These are phyloP conservation scores for Sporisorium graminicola DNA, from an alignment of 1,284 basidiomycete species.

Conservation along the genomic window DNA sequence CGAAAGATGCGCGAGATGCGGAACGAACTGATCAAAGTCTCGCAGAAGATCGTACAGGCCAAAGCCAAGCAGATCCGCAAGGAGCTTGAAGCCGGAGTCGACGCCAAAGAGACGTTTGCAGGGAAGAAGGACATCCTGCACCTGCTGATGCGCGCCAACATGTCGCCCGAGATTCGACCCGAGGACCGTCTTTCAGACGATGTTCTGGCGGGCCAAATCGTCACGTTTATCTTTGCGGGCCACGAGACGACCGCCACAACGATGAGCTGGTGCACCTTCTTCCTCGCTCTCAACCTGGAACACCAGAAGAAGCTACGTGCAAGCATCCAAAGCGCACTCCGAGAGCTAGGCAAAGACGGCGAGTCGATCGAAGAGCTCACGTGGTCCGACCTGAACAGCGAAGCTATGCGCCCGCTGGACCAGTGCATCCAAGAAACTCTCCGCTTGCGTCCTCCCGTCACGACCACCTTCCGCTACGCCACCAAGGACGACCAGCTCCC, in stretches of 20 bases:
- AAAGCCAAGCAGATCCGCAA: conserved; percentile 48
- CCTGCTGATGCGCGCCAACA: conserved; percentile 51
- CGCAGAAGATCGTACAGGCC: conserved; percentile 40
- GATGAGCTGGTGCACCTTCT: conserved; percentile 61
- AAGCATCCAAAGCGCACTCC: conserved; percentile 33
- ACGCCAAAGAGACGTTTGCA: conserved; percentile 44
- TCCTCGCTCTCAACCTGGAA: conserved; percentile 50
- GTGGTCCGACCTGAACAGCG: conserved; percentile 53
- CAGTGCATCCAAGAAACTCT: conserved; percentile 59
- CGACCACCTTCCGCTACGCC: conserved; percentile 57
- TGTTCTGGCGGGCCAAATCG: conserved; percentile 57
- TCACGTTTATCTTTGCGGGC: conserved; percentile 65
- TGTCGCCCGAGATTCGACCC: conserved; percentile 46
- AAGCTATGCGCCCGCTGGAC: conserved; percentile 60
- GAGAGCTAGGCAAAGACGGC: conserved; percentile 43
- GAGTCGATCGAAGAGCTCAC: conserved; percentile 43
- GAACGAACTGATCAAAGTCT: conserved; percentile 37
- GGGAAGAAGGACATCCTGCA: conserved; percentile 56
- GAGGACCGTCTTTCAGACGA: conserved; percentile 50
- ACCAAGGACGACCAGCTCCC: conserved; percentile 61
- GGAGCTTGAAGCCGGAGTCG: conserved; percentile 45
- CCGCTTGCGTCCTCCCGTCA: conserved; percentile 55
- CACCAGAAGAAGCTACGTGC: conserved; percentile 53
- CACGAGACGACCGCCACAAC: conserved; percentile 65
- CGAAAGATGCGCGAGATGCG: conserved; percentile 51